Evolutionary conservation across 352 stramenopile species (phyloP), one percentile per base, ranked within the genome.

Genomic region (Phytophthora citrophthora): DNA sequence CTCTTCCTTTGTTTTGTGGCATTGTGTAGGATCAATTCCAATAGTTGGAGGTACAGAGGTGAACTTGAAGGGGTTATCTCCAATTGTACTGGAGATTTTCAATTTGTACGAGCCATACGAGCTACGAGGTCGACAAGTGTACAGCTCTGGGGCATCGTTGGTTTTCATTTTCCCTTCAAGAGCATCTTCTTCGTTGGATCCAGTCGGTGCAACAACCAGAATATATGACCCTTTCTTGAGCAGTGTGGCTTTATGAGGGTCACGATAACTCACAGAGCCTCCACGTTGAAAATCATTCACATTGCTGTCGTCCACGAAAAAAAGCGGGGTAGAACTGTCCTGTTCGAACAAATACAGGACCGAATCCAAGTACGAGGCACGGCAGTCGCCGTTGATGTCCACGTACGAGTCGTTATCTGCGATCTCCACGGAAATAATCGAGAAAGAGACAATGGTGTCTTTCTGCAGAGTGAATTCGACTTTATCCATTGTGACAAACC

Each of bases 371-470:
- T 90, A 91, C 4, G 57, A 70, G 9, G 77, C 72, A 5, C 67
- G 60, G 54, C 83, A 90, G 57, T 91, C 83, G 13, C 61, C 51
- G 64, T 92, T 92, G n/a, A 89, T 32, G 46, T 92, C 83, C 1
- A 57, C 13, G 53, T 68, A 92, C 5, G 58, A 64, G 47, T 81
- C 67, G 24, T 68, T 64, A 43, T 90, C 79, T 41, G 77, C 77
- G n/a, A 89, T 72, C 47, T 90, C 81, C 18, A 70, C 68, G 12
- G 83, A 88, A 16, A 87, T 24, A 27, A 90, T 67, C 34, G 84
- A 79, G 18, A 89, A 69, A 0, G 62, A 54, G 9, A 89, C 62
- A 6, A 81, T 61, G 0, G 65, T 75, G 45, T 86, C 70, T 2
- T 39, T 55, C 1, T 1, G 39, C 15, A 91, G 41, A 5, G 52